phyloP scores from a whole-genome alignment of 192 early-diverging fungal species.

The Entomortierella beljakovae region DNA sequence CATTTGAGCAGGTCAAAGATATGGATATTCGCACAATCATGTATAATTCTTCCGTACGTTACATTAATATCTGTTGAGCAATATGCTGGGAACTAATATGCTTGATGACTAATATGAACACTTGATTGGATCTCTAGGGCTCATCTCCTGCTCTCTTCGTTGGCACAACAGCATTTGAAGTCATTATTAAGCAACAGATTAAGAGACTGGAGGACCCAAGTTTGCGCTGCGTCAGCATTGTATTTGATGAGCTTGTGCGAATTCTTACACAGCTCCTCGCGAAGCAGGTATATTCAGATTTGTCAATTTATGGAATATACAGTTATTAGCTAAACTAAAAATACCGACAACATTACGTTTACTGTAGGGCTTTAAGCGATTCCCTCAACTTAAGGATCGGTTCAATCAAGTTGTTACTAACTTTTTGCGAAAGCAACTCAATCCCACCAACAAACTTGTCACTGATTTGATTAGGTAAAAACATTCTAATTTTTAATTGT shows the following conservation, averaged over 20 bases:
- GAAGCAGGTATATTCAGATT: conserved; percentile 69
- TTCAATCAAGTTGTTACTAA: conserved; percentile 94
- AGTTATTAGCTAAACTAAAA: neutral
- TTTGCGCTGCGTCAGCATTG: conserved; percentile 93
- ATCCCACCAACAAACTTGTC: conserved; percentile 97
- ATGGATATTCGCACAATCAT: conserved; percentile 99
- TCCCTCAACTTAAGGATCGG: conserved; percentile 93
- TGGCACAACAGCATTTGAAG: conserved; percentile 97
- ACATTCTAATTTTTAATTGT: too few relatives aligned
- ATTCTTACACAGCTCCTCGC: conserved; percentile 93
- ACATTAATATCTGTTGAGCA: neutral
- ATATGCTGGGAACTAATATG: neutral
- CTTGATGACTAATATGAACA: neutral
- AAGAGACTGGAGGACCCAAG: conserved; percentile 97
- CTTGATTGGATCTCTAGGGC: conserved; percentile 61
- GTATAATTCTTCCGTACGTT: conserved; percentile 92
- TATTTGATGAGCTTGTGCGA: conserved; percentile 98
- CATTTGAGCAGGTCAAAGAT: conserved; percentile 99
- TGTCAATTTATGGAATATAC: neutral
- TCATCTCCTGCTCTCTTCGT: conserved; percentile 98
- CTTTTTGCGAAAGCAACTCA: conserved; percentile 91
- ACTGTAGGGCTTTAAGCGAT: conserved; percentile 87
- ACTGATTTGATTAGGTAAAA: conserved; percentile 78
- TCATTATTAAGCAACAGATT: conserved; percentile 99
- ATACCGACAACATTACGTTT: neutral